Percentiles rank a stretch among this genome's conserved stretches.
Evolutionary conservation across 352 stramenopile species (phyloP).

Genomic region (Bremia lactucae): DNA sequence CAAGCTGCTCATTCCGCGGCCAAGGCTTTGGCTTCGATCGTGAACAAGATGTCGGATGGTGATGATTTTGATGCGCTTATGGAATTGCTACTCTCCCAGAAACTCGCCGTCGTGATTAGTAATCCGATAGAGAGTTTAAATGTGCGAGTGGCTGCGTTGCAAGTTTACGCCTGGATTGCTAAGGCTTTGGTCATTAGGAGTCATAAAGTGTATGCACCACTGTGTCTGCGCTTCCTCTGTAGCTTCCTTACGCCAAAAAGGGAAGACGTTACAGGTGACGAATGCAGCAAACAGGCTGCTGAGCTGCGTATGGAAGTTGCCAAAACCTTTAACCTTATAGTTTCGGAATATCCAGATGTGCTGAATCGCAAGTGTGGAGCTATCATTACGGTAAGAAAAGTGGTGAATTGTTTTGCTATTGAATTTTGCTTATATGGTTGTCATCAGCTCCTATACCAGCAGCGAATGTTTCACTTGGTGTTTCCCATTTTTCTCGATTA

Average conservation of each 20-base stretch:
- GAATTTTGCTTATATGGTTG: background rate
- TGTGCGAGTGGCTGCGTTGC: constrained; percentile 51
- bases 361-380: constrained; percentile 79
- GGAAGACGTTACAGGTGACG: constrained; percentile 12
- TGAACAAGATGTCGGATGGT: constrained; percentile 83
- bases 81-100: constrained; percentile 50
- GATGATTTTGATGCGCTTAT: constrained; percentile 71
- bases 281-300: constrained; percentile 10
- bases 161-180: constrained; percentile 79
- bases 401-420: too few relatives aligned
- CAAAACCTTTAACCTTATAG: constrained; percentile 69
- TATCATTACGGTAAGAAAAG: constrained; percentile 67
- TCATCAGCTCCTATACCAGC: constrained; percentile 61
- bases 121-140: constrained; percentile 24
- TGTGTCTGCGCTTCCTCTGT: constrained; percentile 64
- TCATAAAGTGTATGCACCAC: constrained; percentile 53
- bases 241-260: constrained; percentile 35
- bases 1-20: constrained; percentile 52
- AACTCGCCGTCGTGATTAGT: constrained; percentile 48
- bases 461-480: constrained; percentile 73
- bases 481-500: constrained; percentile 59
- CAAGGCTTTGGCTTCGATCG: constrained; percentile 72
- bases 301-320: constrained; percentile 60
- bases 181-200: constrained; percentile 76
- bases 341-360: constrained; percentile 69